Percentiles rank a stretch among this genome's conserved stretches.
phyloP scores from a whole-genome alignment of 345 rosid species.

The Hibiscus tridactylites region DNA sequence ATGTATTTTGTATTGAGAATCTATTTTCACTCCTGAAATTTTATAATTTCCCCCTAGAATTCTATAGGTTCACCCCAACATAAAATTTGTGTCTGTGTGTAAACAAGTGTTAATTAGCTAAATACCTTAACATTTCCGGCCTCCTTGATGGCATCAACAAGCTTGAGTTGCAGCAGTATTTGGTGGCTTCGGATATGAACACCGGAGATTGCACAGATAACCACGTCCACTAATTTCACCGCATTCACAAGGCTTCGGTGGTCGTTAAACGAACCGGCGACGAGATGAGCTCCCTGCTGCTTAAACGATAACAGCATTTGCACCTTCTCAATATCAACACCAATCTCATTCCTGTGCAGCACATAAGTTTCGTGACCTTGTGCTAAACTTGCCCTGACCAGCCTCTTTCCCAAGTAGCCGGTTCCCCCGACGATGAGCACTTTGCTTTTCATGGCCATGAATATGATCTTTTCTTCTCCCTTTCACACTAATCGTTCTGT shows the following conservation, averaged over 20 bases:
- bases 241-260: slow-evolving; percentile 24
- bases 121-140: slow-evolving; percentile 77
- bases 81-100: too few relatives aligned
- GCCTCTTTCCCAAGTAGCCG: slow-evolving; percentile 71
- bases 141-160: slow-evolving; percentile 75
- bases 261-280: slow-evolving; percentile 53
- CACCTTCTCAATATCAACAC: slow-evolving; percentile 66
- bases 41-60: too few relatives aligned
- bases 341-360: slow-evolving; percentile 52
- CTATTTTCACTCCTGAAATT: too few relatives aligned
- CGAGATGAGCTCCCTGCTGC: slow-evolving; percentile 46
- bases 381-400: slow-evolving; percentile 64
- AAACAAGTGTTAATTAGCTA: too few relatives aligned
- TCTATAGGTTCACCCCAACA: too few relatives aligned
- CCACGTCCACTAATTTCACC: slow-evolving; percentile 64
- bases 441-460: slow-evolving; percentile 17
- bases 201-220: slow-evolving; percentile 72
- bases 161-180: slow-evolving; percentile 70
- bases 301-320: slow-evolving; percentile 56
- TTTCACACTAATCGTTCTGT: not conserved
- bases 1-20: too few relatives aligned
- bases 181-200: slow-evolving; percentile 75
- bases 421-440: slow-evolving; percentile 72
- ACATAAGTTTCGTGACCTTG: slow-evolving; percentile 59
- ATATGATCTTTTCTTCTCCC: not conserved